phyloP scores from a whole-genome alignment of 2,329 filamentous ascomycete genomes.

The Shiraia sp. region DNA sequence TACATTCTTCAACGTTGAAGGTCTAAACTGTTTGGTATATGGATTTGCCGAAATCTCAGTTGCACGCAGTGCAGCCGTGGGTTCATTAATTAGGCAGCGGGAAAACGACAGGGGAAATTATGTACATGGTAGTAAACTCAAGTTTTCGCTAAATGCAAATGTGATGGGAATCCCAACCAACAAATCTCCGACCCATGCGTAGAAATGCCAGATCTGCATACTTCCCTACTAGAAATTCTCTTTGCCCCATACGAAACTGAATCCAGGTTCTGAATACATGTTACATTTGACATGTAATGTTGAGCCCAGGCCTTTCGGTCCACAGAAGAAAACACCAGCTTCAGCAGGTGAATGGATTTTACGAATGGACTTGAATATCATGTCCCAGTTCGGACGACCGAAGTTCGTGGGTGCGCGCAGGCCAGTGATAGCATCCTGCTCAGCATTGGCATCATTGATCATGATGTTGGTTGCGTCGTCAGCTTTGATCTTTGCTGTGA shows the following conservation, averaged over 20 bases:
- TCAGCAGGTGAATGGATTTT: conserved; percentile 62
- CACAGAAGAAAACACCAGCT: conserved; percentile 70
- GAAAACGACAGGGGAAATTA: conserved; percentile 13
- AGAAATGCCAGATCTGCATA: neutral
- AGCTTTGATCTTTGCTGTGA: conserved; percentile 83
- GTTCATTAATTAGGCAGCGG: neutral
- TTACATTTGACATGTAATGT: conserved; percentile 82
- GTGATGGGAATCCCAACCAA: neutral
- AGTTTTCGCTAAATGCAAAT: neutral
- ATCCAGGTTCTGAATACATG: conserved; percentile 81
- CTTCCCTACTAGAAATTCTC: conserved; percentile 63
- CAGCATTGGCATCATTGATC: conserved; percentile 85
- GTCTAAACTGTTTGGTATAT: neutral
- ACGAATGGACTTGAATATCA: conserved; percentile 82
- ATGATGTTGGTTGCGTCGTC: conserved; percentile 90
- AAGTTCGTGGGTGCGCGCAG: conserved; percentile 83
- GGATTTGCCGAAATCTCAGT: neutral
- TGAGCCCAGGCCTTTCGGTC: conserved; percentile 78
- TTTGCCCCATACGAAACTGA: conserved; percentile 70
- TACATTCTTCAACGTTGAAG: neutral
- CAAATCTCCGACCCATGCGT: conserved; percentile 1
- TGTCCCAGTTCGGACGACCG: conserved; percentile 86
- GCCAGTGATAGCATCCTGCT: conserved; percentile 83
- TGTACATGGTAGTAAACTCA: conserved; percentile 16
- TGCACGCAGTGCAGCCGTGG: neutral